Evolutionary conservation across 805 yeast genomes (phyloP), one percentile per base, ranked within the genome.

Genomic region (Groenewaldozyma tartarivorans): DNA sequence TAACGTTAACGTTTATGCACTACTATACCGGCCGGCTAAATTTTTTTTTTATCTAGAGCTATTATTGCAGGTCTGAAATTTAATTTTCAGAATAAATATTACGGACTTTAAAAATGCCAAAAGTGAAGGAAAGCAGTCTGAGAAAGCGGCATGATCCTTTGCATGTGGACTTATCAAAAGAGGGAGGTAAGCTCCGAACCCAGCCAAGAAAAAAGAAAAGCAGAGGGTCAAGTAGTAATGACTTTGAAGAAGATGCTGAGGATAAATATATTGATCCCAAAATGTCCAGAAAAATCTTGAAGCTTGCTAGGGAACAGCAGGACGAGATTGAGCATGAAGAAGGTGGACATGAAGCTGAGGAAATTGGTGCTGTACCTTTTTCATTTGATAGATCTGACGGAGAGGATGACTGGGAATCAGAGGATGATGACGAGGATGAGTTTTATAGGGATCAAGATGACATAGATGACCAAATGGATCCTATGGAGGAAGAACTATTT

Each of bases 231-330:
- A 42, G 37, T 33, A 27, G 40, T 5, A 20, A 16, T 29, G 22
- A 33, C 9, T 13, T 20, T 16, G 21, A 32, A 5, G 42, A 37
- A 5, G 67, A 60, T 21, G 66, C 57, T 11, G 61, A 55, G 4
- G 64, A 58, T 15, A 74, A 69, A 9, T 80, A 65, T 51, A 69
- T 92, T 31, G 96, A 90, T 64, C 82, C 96, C 16, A 68, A 76
- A 16, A 66, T 85, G 22, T 84, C 96, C 1, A 71, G 94, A 61
- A 85, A 77, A 63, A 88, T 92, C 60, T 68, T 92, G 50, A 84
- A 82, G 58, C 69, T 92, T 47, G 99, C 98, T 16, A 79, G 74
- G 52, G 90, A 82, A 54, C 99, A 92, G 65, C 96, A 87, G 62
- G 87, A 83, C 35, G 99, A 92, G 57, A 59, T 88, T 17, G 88